phyloP scores from a whole-genome alignment of 345 rosid genomes.

The Eucalyptus polybractea region DNA sequence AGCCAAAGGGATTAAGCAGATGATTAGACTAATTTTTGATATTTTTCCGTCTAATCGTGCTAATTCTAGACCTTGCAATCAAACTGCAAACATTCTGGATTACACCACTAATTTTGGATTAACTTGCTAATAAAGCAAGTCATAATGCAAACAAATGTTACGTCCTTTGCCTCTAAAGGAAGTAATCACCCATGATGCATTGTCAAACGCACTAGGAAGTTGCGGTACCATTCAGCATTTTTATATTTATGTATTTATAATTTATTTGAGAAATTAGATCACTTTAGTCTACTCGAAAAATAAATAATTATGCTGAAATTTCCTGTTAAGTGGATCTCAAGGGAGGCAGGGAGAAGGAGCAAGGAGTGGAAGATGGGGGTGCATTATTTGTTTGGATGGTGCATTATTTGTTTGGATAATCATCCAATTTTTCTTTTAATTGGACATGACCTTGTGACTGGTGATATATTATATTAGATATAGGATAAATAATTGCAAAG shows the following conservation, averaged over 20 bases:
- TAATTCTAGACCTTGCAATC: not conserved
- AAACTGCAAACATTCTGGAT: not conserved
- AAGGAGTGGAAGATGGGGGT: not conserved
- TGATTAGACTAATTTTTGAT: not conserved
- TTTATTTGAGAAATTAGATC: not conserved
- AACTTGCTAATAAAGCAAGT: not conserved
- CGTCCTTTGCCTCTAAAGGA: not conserved
- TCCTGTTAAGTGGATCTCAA: not conserved
- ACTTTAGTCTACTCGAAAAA: not conserved
- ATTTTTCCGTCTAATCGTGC: not conserved
- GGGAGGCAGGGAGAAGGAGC: not conserved
- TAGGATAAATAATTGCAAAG: not conserved
- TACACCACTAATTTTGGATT: not conserved
- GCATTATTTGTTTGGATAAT: not conserved
- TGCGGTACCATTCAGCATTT: not conserved
- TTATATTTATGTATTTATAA: not conserved
- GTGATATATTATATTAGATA: not conserved
- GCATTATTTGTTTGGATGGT: not conserved
- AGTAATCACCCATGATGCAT: not conserved
- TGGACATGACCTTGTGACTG: not conserved
- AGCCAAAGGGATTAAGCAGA: not conserved
- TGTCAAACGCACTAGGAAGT: not conserved
- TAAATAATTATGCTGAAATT: not conserved
- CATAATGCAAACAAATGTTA: not conserved
- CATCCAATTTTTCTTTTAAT: not conserved